Base-by-base conservation (phyloP, 1,284 basidiomycete species). In the Irpex sp. region DNA sequence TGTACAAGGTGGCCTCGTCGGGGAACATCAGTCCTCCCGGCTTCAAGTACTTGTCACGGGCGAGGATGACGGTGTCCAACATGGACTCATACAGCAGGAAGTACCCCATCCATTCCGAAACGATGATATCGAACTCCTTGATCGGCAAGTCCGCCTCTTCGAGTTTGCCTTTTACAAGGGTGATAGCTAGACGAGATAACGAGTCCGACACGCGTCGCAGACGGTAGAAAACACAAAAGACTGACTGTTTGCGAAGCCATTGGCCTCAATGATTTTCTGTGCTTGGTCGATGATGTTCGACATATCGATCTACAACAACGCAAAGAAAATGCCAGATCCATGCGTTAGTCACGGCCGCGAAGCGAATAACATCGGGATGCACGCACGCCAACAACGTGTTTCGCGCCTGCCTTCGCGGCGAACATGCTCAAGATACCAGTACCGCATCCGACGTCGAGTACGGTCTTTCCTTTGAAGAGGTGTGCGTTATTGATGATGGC, bases 271-370 rank as follows among this genome's bases (percentile, higher is more conserved):
- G 70, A 99, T 99, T 80, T 96, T 96, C 81, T 91, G 87, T 5
- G 97, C 97, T 82, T 99, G 96, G 81, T 98, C 97, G 75, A 98
- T 93, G 79, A 99, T 99, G 81, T 99, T 98, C 68, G 95, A 98
- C 97, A 99, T 99, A 80, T 99, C 97, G 76, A 99, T 97, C 93
- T 94, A 34, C 31, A 6, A 6, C 31, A 34, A 34, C 6, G 61
- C n/a, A 7, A 8, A 59, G 31, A 31, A 21, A 54, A 21, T 34
- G 19, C 17, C 54, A 65, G 15, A 26, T 63, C 36, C 49, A 58
- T 34, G 19, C 11, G 17, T 13, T 47, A 47, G 44, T 5, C 13
- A 17, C 44, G 44, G 11, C 4, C 13, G 4, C 4, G 44, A 17
- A 13, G 44, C 44, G 17, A 15, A 47, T 47, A 61, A 44, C 37